Evolutionary conservation across 2,329 filamentous ascomycete species (phyloP).

Genomic region (Monosporascus sp.): DNA sequence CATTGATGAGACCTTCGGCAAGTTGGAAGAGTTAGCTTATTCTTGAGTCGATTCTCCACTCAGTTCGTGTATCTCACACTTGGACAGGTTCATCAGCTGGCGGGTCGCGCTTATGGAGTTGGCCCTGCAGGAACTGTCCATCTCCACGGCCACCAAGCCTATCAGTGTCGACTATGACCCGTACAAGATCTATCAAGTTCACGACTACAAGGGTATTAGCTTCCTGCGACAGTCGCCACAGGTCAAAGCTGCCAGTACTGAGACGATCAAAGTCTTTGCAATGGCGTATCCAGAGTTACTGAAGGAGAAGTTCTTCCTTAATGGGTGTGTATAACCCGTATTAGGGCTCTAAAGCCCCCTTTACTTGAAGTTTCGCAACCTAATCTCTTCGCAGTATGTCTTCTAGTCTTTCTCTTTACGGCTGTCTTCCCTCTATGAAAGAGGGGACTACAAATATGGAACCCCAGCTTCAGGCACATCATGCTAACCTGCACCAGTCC

Average conservation of each 20-base stretch:
- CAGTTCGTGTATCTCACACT: constrained; percentile 1
- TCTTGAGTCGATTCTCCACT: constrained; percentile 1
- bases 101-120: constrained; percentile 87
- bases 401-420: neutral
- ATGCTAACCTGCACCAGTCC: constrained; percentile 43
- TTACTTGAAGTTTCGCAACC: neutral
- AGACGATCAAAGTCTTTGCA: constrained; percentile 77
- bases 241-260: constrained; percentile 69
- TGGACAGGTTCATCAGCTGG: constrained; percentile 76
- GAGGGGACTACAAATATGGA: too few relatives aligned
- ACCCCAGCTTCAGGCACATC: neutral
- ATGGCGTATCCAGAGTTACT: constrained; percentile 86
- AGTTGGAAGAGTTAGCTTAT: constrained; percentile 66
- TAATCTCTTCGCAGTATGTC: neutral
- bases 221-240: constrained; percentile 77
- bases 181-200: constrained; percentile 87
- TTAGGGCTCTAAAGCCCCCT: neutral
- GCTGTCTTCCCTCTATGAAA: neutral
- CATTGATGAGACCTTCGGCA: constrained; percentile 73
- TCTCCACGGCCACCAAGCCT: constrained; percentile 61
- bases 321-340: constrained; percentile 30
- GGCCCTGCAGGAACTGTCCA: constrained; percentile 67
- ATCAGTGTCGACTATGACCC: constrained; percentile 75
- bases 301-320: constrained; percentile 91
- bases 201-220: constrained; percentile 85